phyloP scores from a whole-genome alignment of 1,139 yeast genomes.

The Protomyces arabidopsidicola region DNA sequence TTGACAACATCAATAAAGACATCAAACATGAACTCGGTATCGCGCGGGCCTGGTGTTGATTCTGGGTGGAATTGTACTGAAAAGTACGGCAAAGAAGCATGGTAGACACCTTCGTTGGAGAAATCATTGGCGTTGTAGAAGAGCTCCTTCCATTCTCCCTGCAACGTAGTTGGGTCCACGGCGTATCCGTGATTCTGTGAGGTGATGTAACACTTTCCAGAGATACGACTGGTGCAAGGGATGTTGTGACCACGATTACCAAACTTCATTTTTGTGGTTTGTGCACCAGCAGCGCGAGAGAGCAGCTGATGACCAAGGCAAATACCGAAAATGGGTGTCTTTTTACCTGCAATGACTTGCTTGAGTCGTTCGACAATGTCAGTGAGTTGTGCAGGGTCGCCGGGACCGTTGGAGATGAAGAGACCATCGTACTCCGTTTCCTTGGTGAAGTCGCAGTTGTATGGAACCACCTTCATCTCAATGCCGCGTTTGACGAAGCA shows the following conservation, averaged over 20 bases:
- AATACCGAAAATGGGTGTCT: conserved; percentile 50
- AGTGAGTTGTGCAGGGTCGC: conserved; percentile 89
- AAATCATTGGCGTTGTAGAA: conserved; percentile 96
- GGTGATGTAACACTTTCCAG: conserved; percentile 96
- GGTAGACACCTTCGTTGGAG: conserved; percentile 97
- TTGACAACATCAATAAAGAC: conserved; percentile 78
- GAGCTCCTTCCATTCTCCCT: conserved; percentile 81
- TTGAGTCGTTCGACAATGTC: conserved; percentile 58
- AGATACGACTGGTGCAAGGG: conserved; percentile 88
- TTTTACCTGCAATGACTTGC: conserved; percentile 54
- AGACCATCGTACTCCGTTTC: conserved; percentile 81
- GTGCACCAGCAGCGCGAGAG: conserved; percentile 94
- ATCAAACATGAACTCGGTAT: conserved; percentile 94
- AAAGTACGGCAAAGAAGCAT: conserved; percentile 79
- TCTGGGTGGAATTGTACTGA: conserved; percentile 99
- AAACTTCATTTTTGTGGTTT: conserved; percentile 83
- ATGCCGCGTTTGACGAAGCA: conserved; percentile 96
- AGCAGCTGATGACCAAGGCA: conserved; percentile 98
- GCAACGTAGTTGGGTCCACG: conserved; percentile 73
- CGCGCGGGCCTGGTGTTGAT: conserved; percentile 99
- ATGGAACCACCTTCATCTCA: conserved; percentile 91
- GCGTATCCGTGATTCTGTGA: conserved; percentile 99
- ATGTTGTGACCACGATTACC: conserved; percentile 99
- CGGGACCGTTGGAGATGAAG: conserved; percentile 97
- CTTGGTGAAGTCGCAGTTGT: conserved; percentile 76